A percentile compares a stretch with the other conserved stretches of the same genome.
These are phyloP conservation scores for Pochonia chlamydosporia DNA, from an alignment of 2,329 filamentous ascomycete species.

Conservation along the genomic window DNA sequence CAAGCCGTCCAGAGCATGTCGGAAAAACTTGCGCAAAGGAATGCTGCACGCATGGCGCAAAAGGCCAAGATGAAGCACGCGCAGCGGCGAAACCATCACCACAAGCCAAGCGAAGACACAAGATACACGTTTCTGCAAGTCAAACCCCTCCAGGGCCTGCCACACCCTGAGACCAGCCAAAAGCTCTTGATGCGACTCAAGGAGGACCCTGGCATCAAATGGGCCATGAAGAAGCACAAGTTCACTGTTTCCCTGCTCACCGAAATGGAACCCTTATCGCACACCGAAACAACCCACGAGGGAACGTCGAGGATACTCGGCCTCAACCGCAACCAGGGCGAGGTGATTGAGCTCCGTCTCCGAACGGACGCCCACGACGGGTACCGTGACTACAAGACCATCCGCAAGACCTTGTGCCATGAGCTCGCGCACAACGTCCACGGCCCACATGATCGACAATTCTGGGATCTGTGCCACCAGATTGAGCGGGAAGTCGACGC, in stretches of 20 bases:
- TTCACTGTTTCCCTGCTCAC: conserved; percentile 83
- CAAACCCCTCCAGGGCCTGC: conserved; percentile 70
- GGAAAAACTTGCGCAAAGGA: conserved; percentile 41
- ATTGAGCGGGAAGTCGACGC: conserved; percentile 82
- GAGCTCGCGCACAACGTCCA: conserved; percentile 92
- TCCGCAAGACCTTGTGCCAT: conserved; percentile 88
- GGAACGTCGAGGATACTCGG: conserved; percentile 72
- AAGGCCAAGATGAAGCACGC: conserved; percentile 20
- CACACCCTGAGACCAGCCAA: conserved; percentile 64
- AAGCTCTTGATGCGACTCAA: conserved; percentile 70
- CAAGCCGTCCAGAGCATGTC: conserved; percentile 45
- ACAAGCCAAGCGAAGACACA: conserved; percentile 41
- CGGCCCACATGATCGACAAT: conserved; percentile 74
- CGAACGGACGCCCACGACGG: conserved; percentile 94
- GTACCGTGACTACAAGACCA: conserved; percentile 86
- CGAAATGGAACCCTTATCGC: conserved; percentile 86
- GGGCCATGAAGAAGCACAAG: conserved; percentile 75
- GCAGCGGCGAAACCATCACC: conserved; percentile 5
- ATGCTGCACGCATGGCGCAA: conserved; percentile 32
- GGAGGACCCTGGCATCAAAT: conserved; percentile 78
- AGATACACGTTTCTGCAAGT: conserved; percentile 79
- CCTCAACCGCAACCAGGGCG: conserved; percentile 78
- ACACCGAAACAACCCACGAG: conserved; percentile 69
- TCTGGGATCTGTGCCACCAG: conserved; percentile 83
- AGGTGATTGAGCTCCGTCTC: conserved; percentile 84